phyloP scores from a whole-genome alignment of 2,329 filamentous ascomycete genomes.

The Ophiostoma novo-ulmi region DNA sequence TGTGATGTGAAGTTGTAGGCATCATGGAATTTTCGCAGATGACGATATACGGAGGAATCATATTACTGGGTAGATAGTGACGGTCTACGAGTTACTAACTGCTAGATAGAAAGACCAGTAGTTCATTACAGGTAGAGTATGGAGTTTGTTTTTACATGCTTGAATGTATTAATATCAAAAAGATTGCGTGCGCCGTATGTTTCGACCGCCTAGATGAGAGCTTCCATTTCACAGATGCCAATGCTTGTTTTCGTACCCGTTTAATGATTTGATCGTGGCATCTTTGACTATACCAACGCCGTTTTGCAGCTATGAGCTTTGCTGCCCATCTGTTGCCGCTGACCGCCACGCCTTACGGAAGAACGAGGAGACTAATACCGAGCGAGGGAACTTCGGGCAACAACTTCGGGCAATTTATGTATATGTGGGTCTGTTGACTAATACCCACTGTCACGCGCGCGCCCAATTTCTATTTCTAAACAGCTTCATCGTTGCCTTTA shows the following conservation, averaged over 20 bases:
- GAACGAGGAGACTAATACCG: background rate
- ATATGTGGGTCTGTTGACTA: background rate
- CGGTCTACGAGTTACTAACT: background rate
- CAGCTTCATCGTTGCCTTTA: background rate
- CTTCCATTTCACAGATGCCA: background rate
- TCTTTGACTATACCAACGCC: too few species aligned
- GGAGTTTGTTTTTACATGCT: background rate
- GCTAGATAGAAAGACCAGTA: background rate
- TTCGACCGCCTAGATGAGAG: background rate
- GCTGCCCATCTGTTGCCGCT: background rate
- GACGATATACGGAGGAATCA: background rate
- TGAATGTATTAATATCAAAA: background rate
- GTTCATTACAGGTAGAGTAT: background rate
- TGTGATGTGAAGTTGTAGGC: background rate
- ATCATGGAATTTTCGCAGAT: background rate
- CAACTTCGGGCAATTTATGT: background rate
- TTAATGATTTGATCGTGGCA: background rate
- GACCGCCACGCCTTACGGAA: background rate
- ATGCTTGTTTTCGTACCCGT: background rate
- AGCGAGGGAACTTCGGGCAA: background rate
- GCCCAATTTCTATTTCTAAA: background rate
- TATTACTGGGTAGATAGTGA: background rate
- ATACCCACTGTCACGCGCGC: slow-evolving; percentile 1
- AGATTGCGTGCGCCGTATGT: background rate
- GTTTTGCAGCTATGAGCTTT: background rate